Conservation (phyloP, 2,329 filamentous ascomycete genomes). For the Escovopsis weberi region DNA sequence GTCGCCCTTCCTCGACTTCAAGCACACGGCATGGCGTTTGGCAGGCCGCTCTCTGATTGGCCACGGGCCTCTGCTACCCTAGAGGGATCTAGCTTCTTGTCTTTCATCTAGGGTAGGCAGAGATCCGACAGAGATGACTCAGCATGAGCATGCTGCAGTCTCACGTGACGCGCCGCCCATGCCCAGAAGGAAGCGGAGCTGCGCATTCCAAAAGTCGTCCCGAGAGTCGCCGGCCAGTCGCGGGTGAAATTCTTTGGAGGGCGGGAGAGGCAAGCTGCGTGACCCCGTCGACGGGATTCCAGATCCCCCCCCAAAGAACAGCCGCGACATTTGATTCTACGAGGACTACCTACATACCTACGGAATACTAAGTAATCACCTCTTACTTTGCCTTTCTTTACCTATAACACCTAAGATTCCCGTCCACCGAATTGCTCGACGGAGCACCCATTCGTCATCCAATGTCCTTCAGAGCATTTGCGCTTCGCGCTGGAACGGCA, state of each 20-base stretch:
- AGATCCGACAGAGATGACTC: too few species aligned
- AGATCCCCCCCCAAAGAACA: not conserved
- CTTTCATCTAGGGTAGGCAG: not conserved
- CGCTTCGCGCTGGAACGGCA: constrained; percentile 37
- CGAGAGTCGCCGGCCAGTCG: constrained; percentile 2
- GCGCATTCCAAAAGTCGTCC: constrained; percentile 5
- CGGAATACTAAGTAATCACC: not conserved
- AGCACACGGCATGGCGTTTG: constrained; percentile 2
- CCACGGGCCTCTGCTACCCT: not conserved
- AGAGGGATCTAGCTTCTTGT: too few species aligned
- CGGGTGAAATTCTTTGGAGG: constrained; percentile 5
- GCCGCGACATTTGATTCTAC: not conserved
- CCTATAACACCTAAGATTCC: too few species aligned
- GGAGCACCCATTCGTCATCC: constrained; percentile 22
- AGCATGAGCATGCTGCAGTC: constrained; percentile 1
- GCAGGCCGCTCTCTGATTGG: constrained; percentile 14
- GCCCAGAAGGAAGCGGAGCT: not conserved
- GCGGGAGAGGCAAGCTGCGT: constrained; percentile 1
- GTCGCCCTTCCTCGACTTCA: too few species aligned
- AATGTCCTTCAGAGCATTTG: constrained; percentile 45
- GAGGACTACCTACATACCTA: not conserved
- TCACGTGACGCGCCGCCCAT: not conserved
- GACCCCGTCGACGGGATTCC: not conserved
- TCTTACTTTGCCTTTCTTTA: not conserved
- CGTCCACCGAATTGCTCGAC: constrained; percentile 6